phyloP scores from a whole-genome alignment of 169 alveolate species.

The Plasmodium sp. region DNA sequence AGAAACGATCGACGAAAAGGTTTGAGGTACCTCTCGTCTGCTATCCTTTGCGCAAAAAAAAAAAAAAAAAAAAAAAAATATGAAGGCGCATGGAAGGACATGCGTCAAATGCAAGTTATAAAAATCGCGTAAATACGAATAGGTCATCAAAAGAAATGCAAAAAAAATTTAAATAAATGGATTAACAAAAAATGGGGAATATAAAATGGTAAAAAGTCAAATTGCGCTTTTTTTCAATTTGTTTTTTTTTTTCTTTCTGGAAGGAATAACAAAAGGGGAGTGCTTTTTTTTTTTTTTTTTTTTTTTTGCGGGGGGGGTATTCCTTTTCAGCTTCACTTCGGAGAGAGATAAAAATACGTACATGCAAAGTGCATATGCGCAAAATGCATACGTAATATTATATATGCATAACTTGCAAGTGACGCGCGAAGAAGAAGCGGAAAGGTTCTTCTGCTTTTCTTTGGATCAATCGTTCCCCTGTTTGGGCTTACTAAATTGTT shows the following conservation, averaged over 20 bases:
- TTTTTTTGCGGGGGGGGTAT: background rate
- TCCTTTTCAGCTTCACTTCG: background rate
- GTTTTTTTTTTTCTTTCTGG: background rate
- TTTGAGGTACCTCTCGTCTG: background rate
- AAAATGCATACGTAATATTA: no score
- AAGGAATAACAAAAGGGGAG: background rate
- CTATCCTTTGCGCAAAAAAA: background rate
- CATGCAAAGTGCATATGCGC: background rate
- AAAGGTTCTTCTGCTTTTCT: background rate
- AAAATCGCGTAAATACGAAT: background rate
- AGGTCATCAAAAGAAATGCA: background rate
- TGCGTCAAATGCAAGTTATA: background rate
- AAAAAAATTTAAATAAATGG: background rate
- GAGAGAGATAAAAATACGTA: background rate
- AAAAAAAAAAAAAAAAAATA: no score
- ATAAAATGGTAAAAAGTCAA: background rate
- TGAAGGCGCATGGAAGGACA: background rate
- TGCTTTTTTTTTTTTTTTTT: background rate
- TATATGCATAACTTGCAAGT: background rate
- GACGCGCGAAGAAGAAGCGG: background rate
- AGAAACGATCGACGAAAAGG: background rate
- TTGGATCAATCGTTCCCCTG: background rate
- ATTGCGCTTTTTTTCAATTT: background rate
- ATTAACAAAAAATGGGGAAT: background rate
- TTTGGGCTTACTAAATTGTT: background rate